Evolutionary conservation across 2,329 filamentous ascomycete species (phyloP).

Genomic region (Aspergillus sp.): DNA sequence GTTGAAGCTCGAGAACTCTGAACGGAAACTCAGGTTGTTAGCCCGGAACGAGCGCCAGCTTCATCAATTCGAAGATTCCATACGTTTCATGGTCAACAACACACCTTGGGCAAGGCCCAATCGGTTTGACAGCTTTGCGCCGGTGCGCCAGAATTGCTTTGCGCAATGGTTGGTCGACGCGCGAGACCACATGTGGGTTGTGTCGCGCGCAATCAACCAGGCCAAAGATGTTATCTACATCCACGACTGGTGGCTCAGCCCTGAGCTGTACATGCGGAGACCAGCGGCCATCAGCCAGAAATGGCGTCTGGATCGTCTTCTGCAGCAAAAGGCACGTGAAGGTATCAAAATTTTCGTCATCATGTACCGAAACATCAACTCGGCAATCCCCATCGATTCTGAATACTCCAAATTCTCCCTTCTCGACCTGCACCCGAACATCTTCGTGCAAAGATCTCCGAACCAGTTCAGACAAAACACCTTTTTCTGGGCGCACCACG

Average conservation of each 20-base stretch:
- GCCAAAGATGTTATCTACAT: conserved; percentile 98
- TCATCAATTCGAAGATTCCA: conserved; percentile 90
- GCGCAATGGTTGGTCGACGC: conserved; percentile 97
- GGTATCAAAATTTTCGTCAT: conserved; percentile 98
- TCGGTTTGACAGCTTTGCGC: conserved; percentile 90
- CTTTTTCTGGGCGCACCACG: conserved; percentile 98
- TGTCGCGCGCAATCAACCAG: conserved; percentile 94
- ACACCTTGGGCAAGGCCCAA: conserved; percentile 82
- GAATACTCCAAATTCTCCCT: conserved; percentile 97
- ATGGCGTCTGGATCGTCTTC: conserved; percentile 88
- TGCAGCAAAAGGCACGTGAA: conserved; percentile 91
- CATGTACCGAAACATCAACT: conserved; percentile 95
- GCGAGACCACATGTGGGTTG: conserved; percentile 99
- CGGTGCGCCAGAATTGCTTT: conserved; percentile 80
- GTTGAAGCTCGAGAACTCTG: conserved; percentile 83
- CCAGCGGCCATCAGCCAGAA: conserved; percentile 96
- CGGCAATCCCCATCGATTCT: conserved; percentile 94
- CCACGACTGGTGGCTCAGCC: conserved; percentile 98
- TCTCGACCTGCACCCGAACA: conserved; percentile 90
- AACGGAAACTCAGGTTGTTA: conserved; percentile 86
- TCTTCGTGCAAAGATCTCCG: conserved; percentile 92
- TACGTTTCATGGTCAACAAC: conserved; percentile 77
- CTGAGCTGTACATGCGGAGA: conserved; percentile 90
- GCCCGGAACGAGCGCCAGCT: conserved; percentile 88
- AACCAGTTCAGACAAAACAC: conserved; percentile 99